Conservation (phyloP, 495 filamentous ascomycete species). For the Platismatia glauca region DNA sequence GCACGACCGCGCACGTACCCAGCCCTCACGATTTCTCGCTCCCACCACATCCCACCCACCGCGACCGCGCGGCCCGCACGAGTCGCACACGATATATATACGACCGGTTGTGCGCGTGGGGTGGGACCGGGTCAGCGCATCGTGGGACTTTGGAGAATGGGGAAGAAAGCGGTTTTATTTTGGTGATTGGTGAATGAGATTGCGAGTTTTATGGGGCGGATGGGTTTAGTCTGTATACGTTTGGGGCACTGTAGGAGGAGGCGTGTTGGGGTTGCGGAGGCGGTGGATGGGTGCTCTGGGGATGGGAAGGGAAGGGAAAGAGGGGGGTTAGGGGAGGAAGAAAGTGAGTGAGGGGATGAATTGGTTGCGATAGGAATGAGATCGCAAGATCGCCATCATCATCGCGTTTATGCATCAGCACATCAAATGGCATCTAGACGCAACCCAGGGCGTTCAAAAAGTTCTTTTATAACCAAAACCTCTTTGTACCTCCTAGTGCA, state of each 20-base stretch:
- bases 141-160: neutral
- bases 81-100: too few species aligned
- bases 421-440: too few species aligned
- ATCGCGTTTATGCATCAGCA: too few species aligned
- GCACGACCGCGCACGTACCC: neutral
- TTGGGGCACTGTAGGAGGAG: neutral
- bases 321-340: neutral
- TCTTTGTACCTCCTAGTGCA: neutral
- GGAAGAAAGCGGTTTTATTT: neutral
- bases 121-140: too few species aligned
- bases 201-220: neutral
- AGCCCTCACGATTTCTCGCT: neutral
- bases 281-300: neutral
- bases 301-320: neutral
- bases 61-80: too few species aligned
- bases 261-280: conserved; percentile 2
- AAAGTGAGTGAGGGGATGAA: neutral
- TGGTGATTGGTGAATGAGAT: neutral
- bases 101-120: neutral
- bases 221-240: neutral
- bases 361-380: too few species aligned
- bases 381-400: too few species aligned
- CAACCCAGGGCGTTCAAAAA: too few species aligned
- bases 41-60: too few species aligned
- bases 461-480: too few species aligned